Percentiles rank a stretch among this genome's conserved stretches.
These are phyloP conservation scores for Lactifluus subvellereus DNA, from an alignment of 768 basidiomycete species.

Conservation along the genomic window DNA sequence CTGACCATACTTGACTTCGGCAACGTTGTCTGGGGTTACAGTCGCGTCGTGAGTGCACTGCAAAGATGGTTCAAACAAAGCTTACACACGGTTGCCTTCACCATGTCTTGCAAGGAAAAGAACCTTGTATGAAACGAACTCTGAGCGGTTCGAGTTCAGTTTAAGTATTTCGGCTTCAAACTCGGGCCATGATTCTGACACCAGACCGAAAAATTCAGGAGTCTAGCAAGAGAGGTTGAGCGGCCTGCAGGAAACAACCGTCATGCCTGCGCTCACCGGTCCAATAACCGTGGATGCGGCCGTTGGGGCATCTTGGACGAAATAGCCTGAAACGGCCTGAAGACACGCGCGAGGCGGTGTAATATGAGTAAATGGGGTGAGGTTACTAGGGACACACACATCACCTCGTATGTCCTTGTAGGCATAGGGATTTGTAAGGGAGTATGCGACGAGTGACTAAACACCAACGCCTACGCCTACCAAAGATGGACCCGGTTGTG, in stretches of 20 bases:
- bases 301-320: constrained; percentile 7
- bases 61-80: neutral
- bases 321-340: constrained; percentile 18
- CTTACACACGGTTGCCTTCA: constrained; percentile 10
- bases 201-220: constrained; percentile 16
- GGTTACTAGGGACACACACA: neutral
- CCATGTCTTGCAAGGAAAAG: constrained; percentile 19
- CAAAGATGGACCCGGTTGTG: neutral
- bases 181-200: constrained; percentile 11
- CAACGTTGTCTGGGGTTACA: constrained; percentile 19
- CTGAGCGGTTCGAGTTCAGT: neutral
- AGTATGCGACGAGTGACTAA: neutral
- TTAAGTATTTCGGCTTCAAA: neutral
- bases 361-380: neutral
- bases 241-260: neutral
- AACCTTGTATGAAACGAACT: constrained; percentile 13
- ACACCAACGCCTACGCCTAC: neutral
- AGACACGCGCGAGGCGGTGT: neutral
- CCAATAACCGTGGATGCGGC: constrained; percentile 1
- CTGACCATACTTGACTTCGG: constrained; percentile 13
- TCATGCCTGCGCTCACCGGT: constrained; percentile 9
- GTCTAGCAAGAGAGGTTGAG: constrained; percentile 4
- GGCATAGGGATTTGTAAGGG: neutral
- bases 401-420: constrained; percentile 12
- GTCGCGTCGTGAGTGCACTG: neutral